A percentile compares a stretch with the other conserved stretches of the same genome.
Evolutionary conservation across 192 early-diverging fungal genomes (phyloP).

Genomic region (Gigaspora rosea): DNA sequence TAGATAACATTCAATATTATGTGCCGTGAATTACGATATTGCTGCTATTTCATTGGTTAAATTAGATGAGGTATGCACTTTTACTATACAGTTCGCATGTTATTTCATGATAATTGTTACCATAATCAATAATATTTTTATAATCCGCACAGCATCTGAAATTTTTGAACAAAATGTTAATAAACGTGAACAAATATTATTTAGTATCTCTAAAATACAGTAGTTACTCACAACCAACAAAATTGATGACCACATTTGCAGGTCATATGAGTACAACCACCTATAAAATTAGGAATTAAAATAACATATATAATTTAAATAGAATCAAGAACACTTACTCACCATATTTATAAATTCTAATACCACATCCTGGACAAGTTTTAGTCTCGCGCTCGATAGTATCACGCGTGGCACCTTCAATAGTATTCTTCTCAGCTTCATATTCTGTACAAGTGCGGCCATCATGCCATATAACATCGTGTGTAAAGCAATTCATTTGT

Average conservation of each 20-base stretch:
- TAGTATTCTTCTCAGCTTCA: not conserved
- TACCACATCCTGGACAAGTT: slow-evolving; percentile 7
- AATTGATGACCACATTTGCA: slow-evolving; percentile 22
- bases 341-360: slow-evolving; percentile 19
- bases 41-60: too few species aligned
- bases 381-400: not conserved
- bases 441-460: not conserved
- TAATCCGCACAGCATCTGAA: slow-evolving; percentile 5
- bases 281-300: not conserved
- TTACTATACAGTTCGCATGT: slow-evolving; percentile 1
- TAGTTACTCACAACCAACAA: slow-evolving; percentile 23
- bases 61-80: not conserved
- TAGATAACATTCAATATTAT: too few species aligned
- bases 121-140: not conserved
- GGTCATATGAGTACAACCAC: slow-evolving; percentile 23
- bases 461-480: slow-evolving; percentile 8
- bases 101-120: not conserved
- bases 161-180: not conserved
- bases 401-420: not conserved
- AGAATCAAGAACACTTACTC: not conserved
- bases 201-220: not conserved
- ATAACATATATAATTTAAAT: not conserved
- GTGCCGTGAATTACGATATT: too few species aligned
- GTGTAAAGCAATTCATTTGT: not conserved
- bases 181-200: not conserved